Percentiles rank a stretch among this genome's conserved stretches.
Conservation (phyloP, 1,139 yeast species). For the Citeromyces siamensis region DNA sequence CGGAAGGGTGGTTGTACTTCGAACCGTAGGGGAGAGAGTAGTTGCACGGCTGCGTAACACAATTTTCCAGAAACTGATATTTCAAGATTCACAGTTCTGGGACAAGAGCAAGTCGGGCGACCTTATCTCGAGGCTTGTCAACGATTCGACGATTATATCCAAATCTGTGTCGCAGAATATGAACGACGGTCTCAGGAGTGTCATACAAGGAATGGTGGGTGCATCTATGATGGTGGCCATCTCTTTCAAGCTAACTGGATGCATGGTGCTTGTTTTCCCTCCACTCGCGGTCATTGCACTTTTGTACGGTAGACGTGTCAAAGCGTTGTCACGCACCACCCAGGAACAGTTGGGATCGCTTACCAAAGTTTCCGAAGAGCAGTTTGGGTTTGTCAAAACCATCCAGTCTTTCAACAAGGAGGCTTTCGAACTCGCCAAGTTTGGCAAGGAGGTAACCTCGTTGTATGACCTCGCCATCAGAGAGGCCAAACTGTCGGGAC, state of each 20-base stretch:
- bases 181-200: slow-evolving; percentile 41
- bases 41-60: slow-evolving; percentile 41
- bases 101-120: slow-evolving; percentile 49
- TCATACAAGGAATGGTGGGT: slow-evolving; percentile 42
- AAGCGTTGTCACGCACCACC: slow-evolving; percentile 32
- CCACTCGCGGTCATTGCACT: slow-evolving; percentile 36
- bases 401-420: slow-evolving; percentile 47
- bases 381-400: slow-evolving; percentile 39
- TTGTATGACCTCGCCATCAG: slow-evolving; percentile 31
- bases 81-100: slow-evolving; percentile 44
- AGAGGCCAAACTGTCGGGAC: slow-evolving; percentile 40
- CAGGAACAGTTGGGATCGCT: slow-evolving; percentile 42
- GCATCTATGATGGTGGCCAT: slow-evolving; percentile 44
- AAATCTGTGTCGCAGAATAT: slow-evolving; percentile 41
- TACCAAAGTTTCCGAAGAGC: slow-evolving; percentile 50
- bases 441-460: slow-evolving; percentile 31
- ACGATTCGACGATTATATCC: slow-evolving; percentile 42
- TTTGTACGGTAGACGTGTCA: slow-evolving; percentile 40
- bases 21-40: slow-evolving; percentile 37
- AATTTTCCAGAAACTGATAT: slow-evolving; percentile 34
- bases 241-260: slow-evolving; percentile 40
- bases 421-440: slow-evolving; percentile 19
- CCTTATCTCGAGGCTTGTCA: slow-evolving; percentile 39
- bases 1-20: slow-evolving; percentile 34
- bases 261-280: slow-evolving; percentile 44